These are phyloP conservation scores for Ceratobasidium sp. DNA, from an alignment of 1,284 basidiomycete species.

Conservation along the genomic window DNA sequence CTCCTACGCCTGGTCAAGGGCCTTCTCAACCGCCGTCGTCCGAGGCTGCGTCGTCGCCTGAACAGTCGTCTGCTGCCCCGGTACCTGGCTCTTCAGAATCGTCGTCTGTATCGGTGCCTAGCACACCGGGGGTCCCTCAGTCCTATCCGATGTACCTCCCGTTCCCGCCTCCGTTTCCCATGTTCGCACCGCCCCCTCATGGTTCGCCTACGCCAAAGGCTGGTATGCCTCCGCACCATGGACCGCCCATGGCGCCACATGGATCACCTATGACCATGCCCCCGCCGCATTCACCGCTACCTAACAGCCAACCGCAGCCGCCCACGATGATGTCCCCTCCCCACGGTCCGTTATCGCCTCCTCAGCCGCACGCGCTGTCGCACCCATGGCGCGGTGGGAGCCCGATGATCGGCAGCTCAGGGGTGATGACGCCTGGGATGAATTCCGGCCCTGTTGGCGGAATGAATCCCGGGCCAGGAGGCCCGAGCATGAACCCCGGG, in stretches of 20 bases:
- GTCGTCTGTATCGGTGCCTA: neutral
- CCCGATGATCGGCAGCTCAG: conserved; percentile 14
- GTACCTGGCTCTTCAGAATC: neutral
- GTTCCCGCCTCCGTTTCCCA: conserved; percentile 7
- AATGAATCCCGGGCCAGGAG: no score
- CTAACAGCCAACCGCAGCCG: neutral
- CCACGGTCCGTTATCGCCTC: conserved; percentile 25
- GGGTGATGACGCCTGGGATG: neutral
- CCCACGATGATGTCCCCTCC: conserved; percentile 12
- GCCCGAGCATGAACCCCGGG: no score
- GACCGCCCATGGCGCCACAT: conserved; percentile 2
- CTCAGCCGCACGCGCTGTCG: conserved; percentile 11
- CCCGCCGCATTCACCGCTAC: neutral
- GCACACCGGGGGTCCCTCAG: neutral
- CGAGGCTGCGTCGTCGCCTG: neutral
- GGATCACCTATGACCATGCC: neutral
- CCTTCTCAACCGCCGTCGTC: neutral
- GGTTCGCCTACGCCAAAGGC: conserved; percentile 7
- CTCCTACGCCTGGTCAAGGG: neutral
- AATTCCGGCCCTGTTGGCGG: neutral
- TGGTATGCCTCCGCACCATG: conserved; percentile 1
- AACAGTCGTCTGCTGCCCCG: neutral
- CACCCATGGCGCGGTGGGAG: conserved; percentile 14
- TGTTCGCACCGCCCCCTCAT: conserved; percentile 14
- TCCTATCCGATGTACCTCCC: conserved; percentile 10